phyloP scores from a whole-genome alignment of 2,329 filamentous ascomycete species.

The Aspergillus transmontanensis region DNA sequence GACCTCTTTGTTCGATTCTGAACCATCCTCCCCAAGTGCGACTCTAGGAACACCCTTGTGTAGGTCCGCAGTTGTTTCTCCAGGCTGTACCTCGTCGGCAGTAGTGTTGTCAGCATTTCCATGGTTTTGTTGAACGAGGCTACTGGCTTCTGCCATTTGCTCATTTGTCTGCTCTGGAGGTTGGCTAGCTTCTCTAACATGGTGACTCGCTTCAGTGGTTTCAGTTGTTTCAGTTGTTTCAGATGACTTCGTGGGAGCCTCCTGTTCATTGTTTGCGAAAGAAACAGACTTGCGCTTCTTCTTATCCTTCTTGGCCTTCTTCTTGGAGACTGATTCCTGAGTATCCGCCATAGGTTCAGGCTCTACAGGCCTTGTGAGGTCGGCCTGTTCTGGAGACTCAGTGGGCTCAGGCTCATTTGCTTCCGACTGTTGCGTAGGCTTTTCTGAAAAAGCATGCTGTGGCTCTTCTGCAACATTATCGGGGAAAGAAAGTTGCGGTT shows the following conservation, averaged over 20 bases:
- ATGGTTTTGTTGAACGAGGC: not conserved
- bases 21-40: not conserved
- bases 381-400: not conserved
- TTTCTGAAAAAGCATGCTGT: not conserved
- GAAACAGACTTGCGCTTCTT: constrained; percentile 31
- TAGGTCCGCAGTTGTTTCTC: not conserved
- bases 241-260: not conserved
- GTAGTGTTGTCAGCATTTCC: not conserved
- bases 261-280: constrained; percentile 27
- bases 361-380: constrained; percentile 3
- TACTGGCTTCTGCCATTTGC: not conserved
- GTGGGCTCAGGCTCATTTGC: not conserved
- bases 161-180: not conserved
- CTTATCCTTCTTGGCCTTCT: constrained; percentile 47
- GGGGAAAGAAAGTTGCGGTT: not conserved
- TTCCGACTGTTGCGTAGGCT: constrained; percentile 4
- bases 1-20: not conserved
- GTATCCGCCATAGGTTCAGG: constrained; percentile 11
- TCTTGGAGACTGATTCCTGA: constrained; percentile 28
- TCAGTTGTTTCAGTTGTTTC: not conserved
- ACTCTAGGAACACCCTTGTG: not conserved
- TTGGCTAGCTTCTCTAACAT: not conserved
- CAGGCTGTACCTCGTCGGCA: not conserved
- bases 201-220: constrained; percentile 6
- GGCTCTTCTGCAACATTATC: not conserved